Conservation (phyloP, 148 eudicot species). For the Cornus controversa region DNA sequence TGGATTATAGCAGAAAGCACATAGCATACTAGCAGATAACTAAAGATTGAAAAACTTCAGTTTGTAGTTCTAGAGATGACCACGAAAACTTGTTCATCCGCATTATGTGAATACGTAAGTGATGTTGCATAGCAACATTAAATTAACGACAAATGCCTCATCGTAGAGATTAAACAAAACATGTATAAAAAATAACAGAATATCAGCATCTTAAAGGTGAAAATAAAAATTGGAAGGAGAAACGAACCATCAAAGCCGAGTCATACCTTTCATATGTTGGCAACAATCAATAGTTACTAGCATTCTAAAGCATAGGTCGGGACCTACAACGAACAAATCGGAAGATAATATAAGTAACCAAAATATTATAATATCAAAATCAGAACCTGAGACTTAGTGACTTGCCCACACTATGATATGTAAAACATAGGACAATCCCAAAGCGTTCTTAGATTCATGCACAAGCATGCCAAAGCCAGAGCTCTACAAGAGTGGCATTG, state of each 20-base stretch:
- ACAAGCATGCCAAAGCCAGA: neutral
- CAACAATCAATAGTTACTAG: conserved; percentile 27
- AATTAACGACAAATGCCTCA: neutral
- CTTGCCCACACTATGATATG: neutral
- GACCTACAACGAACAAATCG: conserved; percentile 40
- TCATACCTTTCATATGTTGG: conserved; percentile 21
- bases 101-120: neutral
- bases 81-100: too few relatives aligned
- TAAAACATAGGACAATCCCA: neutral
- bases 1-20: too few relatives aligned
- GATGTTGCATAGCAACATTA: neutral
- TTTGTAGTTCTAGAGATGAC: too few relatives aligned
- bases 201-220: neutral
- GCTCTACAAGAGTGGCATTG: neutral
- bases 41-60: too few relatives aligned
- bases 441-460: neutral
- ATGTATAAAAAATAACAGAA: neutral
- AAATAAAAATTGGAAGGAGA: conserved; percentile 10
- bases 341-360: conserved; percentile 4
- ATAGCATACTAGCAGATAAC: too few relatives aligned
- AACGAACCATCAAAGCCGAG: conserved; percentile 34
- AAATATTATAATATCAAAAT: neutral
- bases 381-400: neutral
- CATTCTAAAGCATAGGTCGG: conserved; percentile 79
- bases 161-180: neutral